Evolutionary conservation across 2,329 filamentous ascomycete genomes (phyloP).

Genomic region (Orbilia javanica): DNA sequence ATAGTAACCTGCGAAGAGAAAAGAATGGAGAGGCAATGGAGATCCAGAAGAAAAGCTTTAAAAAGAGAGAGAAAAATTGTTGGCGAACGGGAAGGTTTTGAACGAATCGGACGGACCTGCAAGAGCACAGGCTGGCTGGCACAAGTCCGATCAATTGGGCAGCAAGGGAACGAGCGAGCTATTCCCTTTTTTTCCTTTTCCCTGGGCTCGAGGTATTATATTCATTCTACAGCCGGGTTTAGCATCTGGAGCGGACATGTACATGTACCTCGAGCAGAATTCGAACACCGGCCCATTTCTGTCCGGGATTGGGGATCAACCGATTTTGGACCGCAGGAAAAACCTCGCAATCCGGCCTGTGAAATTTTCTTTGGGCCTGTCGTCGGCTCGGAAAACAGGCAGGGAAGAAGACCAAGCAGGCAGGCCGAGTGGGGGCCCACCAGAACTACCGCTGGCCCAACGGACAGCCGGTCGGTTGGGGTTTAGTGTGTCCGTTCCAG

Average conservation of each 20-base stretch:
- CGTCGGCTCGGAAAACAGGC: constrained; percentile 54
- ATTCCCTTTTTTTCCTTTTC: background rate
- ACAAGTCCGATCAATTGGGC: constrained; percentile 33
- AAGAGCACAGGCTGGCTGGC: background rate
- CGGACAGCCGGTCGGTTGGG: constrained; percentile 40
- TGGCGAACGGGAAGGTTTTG: constrained; percentile 38
- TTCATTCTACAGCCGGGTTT: background rate
- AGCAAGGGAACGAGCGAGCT: too few species aligned
- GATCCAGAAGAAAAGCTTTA: constrained; percentile 2
- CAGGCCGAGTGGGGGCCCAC: constrained; percentile 47
- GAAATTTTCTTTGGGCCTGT: constrained; percentile 45
- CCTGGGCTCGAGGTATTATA: constrained; percentile 1
- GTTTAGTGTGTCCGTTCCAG: constrained; percentile 8
- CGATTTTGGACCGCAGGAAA: constrained; percentile 13
- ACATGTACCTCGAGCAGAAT: too few species aligned
- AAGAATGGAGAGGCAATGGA: constrained; percentile 12
- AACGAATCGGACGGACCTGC: background rate
- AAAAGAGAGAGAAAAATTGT: constrained; percentile 24
- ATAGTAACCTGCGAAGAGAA: constrained; percentile 42
- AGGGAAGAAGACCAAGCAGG: constrained; percentile 38
- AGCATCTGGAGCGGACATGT: too few species aligned
- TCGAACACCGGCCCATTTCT: constrained; percentile 4
- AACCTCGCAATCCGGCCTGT: constrained; percentile 18
- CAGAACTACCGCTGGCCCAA: constrained; percentile 28
- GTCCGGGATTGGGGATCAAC: constrained; percentile 6